These are phyloP conservation scores for Tanacetum coccineum DNA, from an alignment of 129 eudicot genomes.

Conservation along the genomic window DNA sequence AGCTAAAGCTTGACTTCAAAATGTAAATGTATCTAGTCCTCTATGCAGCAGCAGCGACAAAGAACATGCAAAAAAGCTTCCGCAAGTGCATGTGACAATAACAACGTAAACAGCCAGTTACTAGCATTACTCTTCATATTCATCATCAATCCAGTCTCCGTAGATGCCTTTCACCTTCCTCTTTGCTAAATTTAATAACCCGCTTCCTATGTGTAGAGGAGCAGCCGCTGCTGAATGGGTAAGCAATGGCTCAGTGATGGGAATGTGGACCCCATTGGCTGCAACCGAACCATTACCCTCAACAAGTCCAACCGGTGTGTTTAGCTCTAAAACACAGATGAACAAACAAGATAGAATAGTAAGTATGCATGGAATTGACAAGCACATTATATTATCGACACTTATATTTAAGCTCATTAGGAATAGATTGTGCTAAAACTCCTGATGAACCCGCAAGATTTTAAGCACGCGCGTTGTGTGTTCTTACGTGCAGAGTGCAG, in stretches of 20 bases:
- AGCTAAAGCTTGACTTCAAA: too few relatives aligned
- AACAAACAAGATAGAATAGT: not conserved
- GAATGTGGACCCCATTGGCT: slow-evolving; percentile 18
- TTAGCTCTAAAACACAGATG: slow-evolving; percentile 37
- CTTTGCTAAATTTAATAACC: slow-evolving; percentile 37
- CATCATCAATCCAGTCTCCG: slow-evolving; percentile 81
- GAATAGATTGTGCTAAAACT: too few relatives aligned
- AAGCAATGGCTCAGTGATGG: slow-evolving; percentile 8
- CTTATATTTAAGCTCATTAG: not conserved
- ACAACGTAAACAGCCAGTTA: too few relatives aligned
- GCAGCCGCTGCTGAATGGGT: slow-evolving; percentile 17
- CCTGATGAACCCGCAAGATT: too few relatives aligned
- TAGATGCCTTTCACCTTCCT: slow-evolving; percentile 64
- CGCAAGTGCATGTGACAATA: too few relatives aligned
- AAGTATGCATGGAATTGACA: not conserved
- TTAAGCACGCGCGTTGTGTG: not conserved
- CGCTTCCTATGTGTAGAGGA: slow-evolving; percentile 24
- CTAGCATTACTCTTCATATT: slow-evolving; percentile 18
- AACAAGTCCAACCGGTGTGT: slow-evolving; percentile 29
- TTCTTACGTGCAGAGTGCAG: not conserved
- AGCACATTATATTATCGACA: not conserved
- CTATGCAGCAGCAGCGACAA: too few relatives aligned
- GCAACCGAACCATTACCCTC: slow-evolving; percentile 38
- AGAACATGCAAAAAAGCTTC: too few relatives aligned
- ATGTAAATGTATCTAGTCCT: too few relatives aligned